Evolutionary conservation across 495 filamentous ascomycete genomes (phyloP), one percentile per base, ranked within the genome.

Genomic region (Penicilliopsis zonata): DNA sequence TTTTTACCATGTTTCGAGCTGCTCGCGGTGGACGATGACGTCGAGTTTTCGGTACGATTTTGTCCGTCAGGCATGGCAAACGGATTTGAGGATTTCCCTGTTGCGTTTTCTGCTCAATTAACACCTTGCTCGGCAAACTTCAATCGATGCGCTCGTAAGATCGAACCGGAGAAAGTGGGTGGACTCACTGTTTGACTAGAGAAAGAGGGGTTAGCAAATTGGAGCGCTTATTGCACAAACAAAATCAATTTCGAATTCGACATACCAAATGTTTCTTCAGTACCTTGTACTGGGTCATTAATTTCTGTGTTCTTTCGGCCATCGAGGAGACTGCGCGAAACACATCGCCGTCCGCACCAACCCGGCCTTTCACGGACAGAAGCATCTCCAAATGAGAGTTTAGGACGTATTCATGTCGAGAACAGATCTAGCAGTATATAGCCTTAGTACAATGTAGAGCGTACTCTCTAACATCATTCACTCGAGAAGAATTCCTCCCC

Each of bases 331-430:
- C 31, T 4, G 53, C 30, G 14, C 43, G 48, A 13, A 36, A 46
- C 2, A 43, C 40, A 21, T 59, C 49, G 7, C 21, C 35, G 27
- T 54, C 48, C 4, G 39, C 31, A 3, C 31, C 19, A 14, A 50
- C 22, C 16, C 52, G 43, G 1, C 12, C 23, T 35, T 53, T 46
- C 7, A 58, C 50, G 26, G 35, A 33, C 7, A 52, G 34, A 4
- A 63, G 44, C 41, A 61, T 44, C 9, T 47, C 42, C 0, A 61
- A 28, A 37, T 66, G 61, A 3, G 54, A 55, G 10, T 40, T 30
- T 2, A 66, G 48, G 13, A 57, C 38, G 5, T 28, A 40, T 9
- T 57, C 52, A 39, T 63, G 59, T 14, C 46, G 53, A 4, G 55
- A 28, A 35, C 55, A 61, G 6, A 61, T 40, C 57, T 61, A 18